Base-by-base conservation (phyloP, 2,329 filamentous ascomycete genomes). In the Colletotrichum liriopes region DNA sequence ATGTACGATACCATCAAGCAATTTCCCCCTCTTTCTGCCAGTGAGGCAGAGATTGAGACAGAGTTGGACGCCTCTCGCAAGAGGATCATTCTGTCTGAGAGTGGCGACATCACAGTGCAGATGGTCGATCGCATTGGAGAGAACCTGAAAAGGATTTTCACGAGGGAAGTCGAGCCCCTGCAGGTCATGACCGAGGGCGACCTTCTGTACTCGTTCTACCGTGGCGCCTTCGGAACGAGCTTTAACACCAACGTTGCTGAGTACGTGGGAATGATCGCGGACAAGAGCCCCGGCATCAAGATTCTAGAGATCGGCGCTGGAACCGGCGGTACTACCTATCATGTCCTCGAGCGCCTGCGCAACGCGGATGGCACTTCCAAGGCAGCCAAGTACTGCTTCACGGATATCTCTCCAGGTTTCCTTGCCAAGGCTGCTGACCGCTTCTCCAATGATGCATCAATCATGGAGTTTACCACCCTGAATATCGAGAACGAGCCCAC, bases 331-430 rank as follows among this genome's bases (percentile, higher is more conserved):
- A 72, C 69, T 2, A 72, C 69, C 0, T 67, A 58, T 49, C 64
- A 68, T 35, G 69, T 72, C 1, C 69, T 72, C 4, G 66, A 72
- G 65, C 70, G 65, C 35, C 70, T 72, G 4, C 65, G 65, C 58
- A 72, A 64, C 14, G 62, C 67, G 26, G 63, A 71, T 8, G 67
- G 67, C 1, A 47, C 47, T 41, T 71, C 67, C 20, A 71, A 66
- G 63, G 67, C 67, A 8, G 54, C 67, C 16, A 72, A 70, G 7
- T 87, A 86, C 66, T 82, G 81, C 7, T 87, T 81, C 75, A 87
- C 86, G 0, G 85, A 87, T 64, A 82, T 86, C 23, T 83, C 82
- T 0, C 71, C 81, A 2, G 81, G 79, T 8, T 85, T 84, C 77
- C 85, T 87, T 59, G 78, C 81, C n/a, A 75, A 77, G 5, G 82